Evolutionary conservation across 164 flowering plant genomes (phyloP), one percentile per base, ranked within the genome.

Genomic region (Paratinospora sagittata): DNA sequence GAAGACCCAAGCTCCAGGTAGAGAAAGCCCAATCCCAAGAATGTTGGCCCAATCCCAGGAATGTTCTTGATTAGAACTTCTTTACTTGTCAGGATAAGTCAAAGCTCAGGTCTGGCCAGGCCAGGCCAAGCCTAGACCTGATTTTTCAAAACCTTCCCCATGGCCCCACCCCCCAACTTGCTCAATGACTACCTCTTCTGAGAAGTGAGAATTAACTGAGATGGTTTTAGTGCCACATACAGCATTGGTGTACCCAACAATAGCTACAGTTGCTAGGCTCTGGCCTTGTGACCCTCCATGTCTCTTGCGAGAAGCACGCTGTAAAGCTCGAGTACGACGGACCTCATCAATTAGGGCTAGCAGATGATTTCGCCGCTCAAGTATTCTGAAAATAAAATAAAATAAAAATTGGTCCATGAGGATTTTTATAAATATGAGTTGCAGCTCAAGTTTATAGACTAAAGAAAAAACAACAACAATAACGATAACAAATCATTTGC

Each of bases 201-300:
- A n/a, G n/a, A n/a, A n/a, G 75, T 30, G 34, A 45, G 55, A 23
- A 49, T 23, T 17, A 27, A 27, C 10, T 2, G 49, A 45, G 33
- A 27, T 21, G 26, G 16, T 64, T 45, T 47, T 65, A 71, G 72
- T 65, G 73, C 47, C 63, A 85, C 96, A 52, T 90, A 95, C 99
- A 81, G 99, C 99, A 87, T 95, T 92, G 49, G 98, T 95, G 84
- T 95, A 95, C 33, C 98, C 98, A 74, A 95, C 97, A 80, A 95
- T 82, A 65, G 98, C 99, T 80, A 95, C 90, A 70, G 99, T 95
- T 41, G 88, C 78, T 66, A 90, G 83, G 64, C 80, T 82, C 80
- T 83, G 88, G 58, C 88, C 97, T 60, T 80, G 57, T 69, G 82
- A 77, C 23, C 83, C 86, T 65, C 89, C 97, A 69, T 81, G 89